Percentiles rank a stretch among this genome's conserved stretches.
phyloP scores from a whole-genome alignment of 2,329 filamentous ascomycete species.

The Trichoderma sp. region DNA sequence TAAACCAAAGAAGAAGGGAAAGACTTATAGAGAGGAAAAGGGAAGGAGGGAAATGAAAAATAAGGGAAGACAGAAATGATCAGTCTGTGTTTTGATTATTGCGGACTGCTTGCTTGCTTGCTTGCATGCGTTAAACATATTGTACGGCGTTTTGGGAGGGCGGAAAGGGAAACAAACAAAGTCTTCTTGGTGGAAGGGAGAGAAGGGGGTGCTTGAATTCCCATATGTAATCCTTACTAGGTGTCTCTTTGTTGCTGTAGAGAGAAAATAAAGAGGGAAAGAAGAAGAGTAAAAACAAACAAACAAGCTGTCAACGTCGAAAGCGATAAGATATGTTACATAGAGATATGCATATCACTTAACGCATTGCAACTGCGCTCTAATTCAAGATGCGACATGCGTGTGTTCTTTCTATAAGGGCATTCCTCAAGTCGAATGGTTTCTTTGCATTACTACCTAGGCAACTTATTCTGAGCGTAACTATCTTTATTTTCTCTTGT shows the following conservation, averaged over 20 bases:
- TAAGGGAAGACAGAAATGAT: slow-evolving; percentile 24
- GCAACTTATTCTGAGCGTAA: background rate
- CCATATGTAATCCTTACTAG: slow-evolving; percentile 40
- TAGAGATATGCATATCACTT: background rate
- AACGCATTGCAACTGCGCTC: background rate
- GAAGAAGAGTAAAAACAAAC: slow-evolving; percentile 4
- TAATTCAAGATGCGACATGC: background rate
- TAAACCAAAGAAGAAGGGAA: slow-evolving; percentile 10
- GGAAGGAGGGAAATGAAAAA: background rate
- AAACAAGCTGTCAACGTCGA: slow-evolving; percentile 5
- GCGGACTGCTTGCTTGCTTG: slow-evolving; percentile 37
- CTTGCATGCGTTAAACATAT: slow-evolving; percentile 41
- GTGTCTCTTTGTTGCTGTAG: slow-evolving; percentile 35
- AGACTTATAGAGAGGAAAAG: background rate
- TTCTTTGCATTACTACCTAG: slow-evolving; percentile 17
- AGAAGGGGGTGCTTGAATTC: slow-evolving; percentile 31
- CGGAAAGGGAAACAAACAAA: slow-evolving; percentile 38
- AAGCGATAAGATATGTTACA: background rate
- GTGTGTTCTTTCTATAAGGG: background rate
- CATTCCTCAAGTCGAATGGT: background rate
- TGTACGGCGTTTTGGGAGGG: slow-evolving; percentile 46
- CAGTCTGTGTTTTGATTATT: slow-evolving; percentile 39
- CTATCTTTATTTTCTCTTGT: slow-evolving; percentile 1
- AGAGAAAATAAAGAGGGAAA: slow-evolving; percentile 6
- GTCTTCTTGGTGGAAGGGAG: slow-evolving; percentile 31